These are phyloP conservation scores for Meyerozyma smithsonii DNA, from an alignment of 1,139 yeast species.

Conservation along the genomic window DNA sequence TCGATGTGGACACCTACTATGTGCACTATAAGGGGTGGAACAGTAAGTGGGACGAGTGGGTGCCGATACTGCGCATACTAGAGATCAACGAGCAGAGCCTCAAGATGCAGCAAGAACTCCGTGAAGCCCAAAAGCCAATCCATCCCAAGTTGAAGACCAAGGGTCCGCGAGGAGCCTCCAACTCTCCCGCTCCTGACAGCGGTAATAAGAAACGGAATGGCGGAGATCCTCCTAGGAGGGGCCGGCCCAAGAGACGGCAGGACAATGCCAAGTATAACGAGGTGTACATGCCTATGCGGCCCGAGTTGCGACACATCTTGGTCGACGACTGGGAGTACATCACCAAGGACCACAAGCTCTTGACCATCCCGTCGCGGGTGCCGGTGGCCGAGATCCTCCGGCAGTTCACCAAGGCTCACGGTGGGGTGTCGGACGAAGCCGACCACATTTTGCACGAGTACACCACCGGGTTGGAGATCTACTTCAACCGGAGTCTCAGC, in stretches of 20 bases:
- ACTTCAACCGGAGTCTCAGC: constrained; percentile 74
- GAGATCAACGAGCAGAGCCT: constrained; percentile 68
- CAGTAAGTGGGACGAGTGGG: constrained; percentile 97
- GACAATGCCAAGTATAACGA: constrained; percentile 22
- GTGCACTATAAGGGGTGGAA: constrained; percentile 97
- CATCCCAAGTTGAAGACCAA: constrained; percentile 4
- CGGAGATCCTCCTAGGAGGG: neutral
- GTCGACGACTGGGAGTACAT: constrained; percentile 94
- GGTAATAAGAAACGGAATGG: constrained; percentile 5
- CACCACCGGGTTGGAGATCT: constrained; percentile 61
- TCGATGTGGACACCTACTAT: constrained; percentile 45
- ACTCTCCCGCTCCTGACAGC: constrained; percentile 5
- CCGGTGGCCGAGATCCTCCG: constrained; percentile 50
- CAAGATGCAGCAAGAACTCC: constrained; percentile 55
- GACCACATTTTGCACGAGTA: constrained; percentile 61
- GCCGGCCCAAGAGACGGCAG: neutral
- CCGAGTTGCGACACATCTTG: constrained; percentile 59
- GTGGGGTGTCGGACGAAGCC: constrained; percentile 22
- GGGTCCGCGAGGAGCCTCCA: constrained; percentile 8
- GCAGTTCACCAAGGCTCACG: constrained; percentile 30
- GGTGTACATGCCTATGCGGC: constrained; percentile 54
- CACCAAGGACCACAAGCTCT: constrained; percentile 71
- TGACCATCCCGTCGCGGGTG: constrained; percentile 53
- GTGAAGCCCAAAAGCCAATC: constrained; percentile 6
- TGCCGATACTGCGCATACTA: constrained; percentile 61